Base-by-base conservation (phyloP, 2,329 filamentous ascomycete genomes). In the Keithomyces neogunnii region DNA sequence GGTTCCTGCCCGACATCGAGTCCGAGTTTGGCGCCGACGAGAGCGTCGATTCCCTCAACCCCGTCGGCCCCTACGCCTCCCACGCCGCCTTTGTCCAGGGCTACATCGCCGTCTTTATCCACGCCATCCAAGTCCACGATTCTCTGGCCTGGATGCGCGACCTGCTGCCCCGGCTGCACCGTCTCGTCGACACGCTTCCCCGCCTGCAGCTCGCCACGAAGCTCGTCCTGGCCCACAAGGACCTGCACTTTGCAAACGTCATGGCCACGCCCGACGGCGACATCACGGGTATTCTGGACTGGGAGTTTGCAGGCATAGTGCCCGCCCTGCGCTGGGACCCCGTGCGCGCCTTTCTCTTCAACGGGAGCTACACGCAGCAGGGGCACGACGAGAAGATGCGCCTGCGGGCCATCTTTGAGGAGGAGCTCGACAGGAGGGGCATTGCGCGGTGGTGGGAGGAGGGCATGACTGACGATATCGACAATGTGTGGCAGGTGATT, bases 211-310 rank as follows among this genome's bases (percentile, higher is more conserved):
- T 42, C n/a, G 8, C 11, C 39, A 42, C n/a, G 5, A 49, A 43
- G 10, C 52, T 57, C 8, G 36, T 56, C 9, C 59, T 71, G 2
- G 63, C 67, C 5, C 69, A 71, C 53, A 67, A 66, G 51, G 67
- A 70, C 53, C 47, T 70, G 43, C 66, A 70, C 51, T 63, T 71
- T 39, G 66, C 61, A 10, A 71, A 70, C 44, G 57, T 70, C 36
- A 60, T 69, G 50, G 68, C 59, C 52, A 58, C 66, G n/a, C 53
- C 52, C 2, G 36, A 51, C 5, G 55, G 57, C 1, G 47, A 51
- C 0, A 63, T 71, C 43, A 70, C 66, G 1, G 61, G 54, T 1
- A 57, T 71, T 10, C 53, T 67, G 9, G 65, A 66, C 59, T 71
- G 66, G 67, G 69, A 70, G 52, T 71, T 71, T 42, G 57, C 64